Base-by-base conservation (phyloP, 2,329 filamentous ascomycete genomes). In the Apiospora arundinis region DNA sequence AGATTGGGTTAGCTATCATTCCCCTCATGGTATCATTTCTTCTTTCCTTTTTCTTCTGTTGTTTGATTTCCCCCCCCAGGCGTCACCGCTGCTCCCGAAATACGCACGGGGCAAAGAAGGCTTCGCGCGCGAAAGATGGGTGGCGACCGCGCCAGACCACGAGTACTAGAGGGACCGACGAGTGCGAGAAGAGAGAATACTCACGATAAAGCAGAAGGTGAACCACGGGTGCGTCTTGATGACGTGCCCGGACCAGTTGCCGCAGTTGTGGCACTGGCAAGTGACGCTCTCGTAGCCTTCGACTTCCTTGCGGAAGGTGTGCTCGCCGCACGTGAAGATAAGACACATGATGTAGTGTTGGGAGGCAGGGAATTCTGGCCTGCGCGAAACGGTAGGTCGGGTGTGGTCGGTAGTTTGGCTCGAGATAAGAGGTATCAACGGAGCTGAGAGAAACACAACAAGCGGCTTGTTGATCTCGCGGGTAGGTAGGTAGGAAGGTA, bases 121-220 rank as follows among this genome's bases (percentile, higher is more conserved):
- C 42, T 45, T 45, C 42, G 42, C 42, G 42, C 42, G 42, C 42
- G 42, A 12, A 45, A 16, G 42, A 12, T 45, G 42, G 40, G 40
- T 42, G 12, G 12, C 12, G 42, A 18, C 42, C 42, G 42, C 14
- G 42, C 12, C 42, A 12, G 42, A 45, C 42, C 4, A 45, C 16
- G 12, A 18, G 16, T 45, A 45, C 11, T 5, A 16, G 12, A 18
- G 12, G 4, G 42, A 45, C 4, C 4, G 42, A 28, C 16, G 7
- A 7, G 44, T 9, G 28, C 72, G 28, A n/a, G 21, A 44, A 52
- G 42, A 11, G 28, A 67, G 7, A 44, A 21, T 12, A 83, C 87
- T 77, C 81, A 91, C 89, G 69, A 94, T 82, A 82, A 93, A 94
- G 85, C 92, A 95, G 78, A 95, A 91, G 6, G 93, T 95, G 78